phyloP scores from a whole-genome alignment of 176 grass and related monocot genomes.

The Phoenix roebelenii region DNA sequence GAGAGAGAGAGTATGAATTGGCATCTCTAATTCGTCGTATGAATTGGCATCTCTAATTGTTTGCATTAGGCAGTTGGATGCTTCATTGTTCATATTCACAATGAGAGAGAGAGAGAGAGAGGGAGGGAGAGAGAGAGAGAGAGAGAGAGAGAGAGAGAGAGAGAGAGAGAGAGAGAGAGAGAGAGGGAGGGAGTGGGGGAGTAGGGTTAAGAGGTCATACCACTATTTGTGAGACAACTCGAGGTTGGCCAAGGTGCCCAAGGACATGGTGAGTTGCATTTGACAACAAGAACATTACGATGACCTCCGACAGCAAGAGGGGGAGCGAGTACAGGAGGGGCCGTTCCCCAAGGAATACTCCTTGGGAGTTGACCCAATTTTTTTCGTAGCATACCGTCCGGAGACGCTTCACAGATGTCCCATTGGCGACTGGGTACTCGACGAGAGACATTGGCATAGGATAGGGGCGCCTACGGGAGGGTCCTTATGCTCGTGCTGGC shows the following conservation, averaged over 20 bases:
- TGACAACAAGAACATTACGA: constrained; percentile 32
- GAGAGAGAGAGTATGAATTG: no score
- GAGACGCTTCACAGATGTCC: constrained; percentile 45
- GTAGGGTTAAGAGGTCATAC: constrained; percentile 8
- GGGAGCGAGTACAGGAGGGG: constrained; percentile 53
- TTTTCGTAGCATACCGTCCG: constrained; percentile 58
- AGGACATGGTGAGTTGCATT: constrained; percentile 28
- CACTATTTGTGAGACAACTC: constrained; percentile 53
- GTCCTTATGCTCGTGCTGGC: no score
- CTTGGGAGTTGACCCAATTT: constrained; percentile 66
- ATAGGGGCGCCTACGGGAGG: no score
- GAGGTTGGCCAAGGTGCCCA: constrained; percentile 34
- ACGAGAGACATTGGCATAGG: not conserved
- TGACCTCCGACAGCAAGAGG: constrained; percentile 52
- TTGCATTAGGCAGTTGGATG: not conserved
- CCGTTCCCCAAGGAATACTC: constrained; percentile 58
- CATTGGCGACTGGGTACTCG: not conserved
- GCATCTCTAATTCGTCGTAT: no score
- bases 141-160: not conserved
- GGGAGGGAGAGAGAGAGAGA: not conserved
- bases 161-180: not conserved
- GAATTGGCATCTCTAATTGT: no score
- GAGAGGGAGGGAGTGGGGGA: not conserved
- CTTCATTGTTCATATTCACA: not conserved
- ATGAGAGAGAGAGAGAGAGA: not conserved